Conservation (phyloP, 345 rosid genomes). For the Linum tenue region DNA sequence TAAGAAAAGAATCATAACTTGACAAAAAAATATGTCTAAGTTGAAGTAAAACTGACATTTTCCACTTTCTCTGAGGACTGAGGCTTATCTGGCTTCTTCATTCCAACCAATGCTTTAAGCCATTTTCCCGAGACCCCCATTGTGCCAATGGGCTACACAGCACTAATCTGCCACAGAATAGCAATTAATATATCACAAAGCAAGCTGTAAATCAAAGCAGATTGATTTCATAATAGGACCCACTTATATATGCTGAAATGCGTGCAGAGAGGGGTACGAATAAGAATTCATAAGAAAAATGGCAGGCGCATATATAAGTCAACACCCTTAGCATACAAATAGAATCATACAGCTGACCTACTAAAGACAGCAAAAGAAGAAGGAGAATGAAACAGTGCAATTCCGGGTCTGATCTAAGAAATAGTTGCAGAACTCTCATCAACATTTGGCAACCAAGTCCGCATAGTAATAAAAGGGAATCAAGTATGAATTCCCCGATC, state of each 20-base stretch:
- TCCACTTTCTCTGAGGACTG: conserved; percentile 54
- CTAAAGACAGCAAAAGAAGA: background rate
- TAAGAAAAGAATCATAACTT: background rate
- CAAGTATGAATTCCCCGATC: background rate
- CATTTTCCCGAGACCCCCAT: conserved; percentile 98
- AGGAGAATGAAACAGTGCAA: background rate
- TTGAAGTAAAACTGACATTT: conserved; percentile 32
- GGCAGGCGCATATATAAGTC: background rate
- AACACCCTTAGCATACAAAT: background rate
- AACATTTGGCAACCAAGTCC: background rate
- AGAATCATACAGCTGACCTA: background rate
- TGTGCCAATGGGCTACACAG: conserved; percentile 14
- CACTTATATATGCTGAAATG: background rate
- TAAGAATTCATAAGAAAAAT: background rate
- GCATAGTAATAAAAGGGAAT: background rate
- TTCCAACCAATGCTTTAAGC: conserved; percentile 84
- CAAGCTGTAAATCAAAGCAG: background rate
- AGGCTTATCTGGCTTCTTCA: conserved; percentile 66
- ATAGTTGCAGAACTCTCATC: background rate
- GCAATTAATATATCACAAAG: conserved; percentile 9
- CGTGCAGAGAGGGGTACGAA: background rate
- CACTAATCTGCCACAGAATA: conserved; percentile 22
- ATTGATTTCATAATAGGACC: background rate
- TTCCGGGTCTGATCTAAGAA: background rate
- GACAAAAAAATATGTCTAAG: background rate